These are phyloP conservation scores for Coemansia sp. DNA, from an alignment of 192 early-diverging fungal species.

Conservation along the genomic window DNA sequence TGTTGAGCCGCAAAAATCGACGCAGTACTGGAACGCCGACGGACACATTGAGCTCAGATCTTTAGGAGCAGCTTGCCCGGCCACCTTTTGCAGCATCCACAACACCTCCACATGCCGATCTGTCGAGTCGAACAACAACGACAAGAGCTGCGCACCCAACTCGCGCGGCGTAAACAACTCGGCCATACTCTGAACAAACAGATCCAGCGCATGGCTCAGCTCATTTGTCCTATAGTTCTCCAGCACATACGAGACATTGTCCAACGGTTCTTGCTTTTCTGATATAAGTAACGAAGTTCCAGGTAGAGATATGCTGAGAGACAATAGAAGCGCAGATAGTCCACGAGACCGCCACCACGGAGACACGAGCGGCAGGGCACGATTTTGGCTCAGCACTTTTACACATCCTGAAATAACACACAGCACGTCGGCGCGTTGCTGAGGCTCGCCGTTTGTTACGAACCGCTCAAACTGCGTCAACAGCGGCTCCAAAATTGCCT, in stretches of 20 bases:
- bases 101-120: conserved; percentile 5
- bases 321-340: conserved; percentile 15
- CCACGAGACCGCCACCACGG: conserved; percentile 41
- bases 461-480: conserved; percentile 27
- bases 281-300: conserved; percentile 36
- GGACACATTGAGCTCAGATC: conserved; percentile 6
- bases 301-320: conserved; percentile 27
- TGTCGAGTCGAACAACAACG: neutral
- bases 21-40: conserved; percentile 31
- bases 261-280: conserved; percentile 1
- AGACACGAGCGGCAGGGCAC: conserved; percentile 4
- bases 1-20: conserved; percentile 7
- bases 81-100: conserved; percentile 29
- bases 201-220: conserved; percentile 18
- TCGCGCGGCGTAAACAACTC: neutral
- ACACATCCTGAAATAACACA: conserved; percentile 16
- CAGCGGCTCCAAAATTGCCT: conserved; percentile 7
- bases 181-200: conserved; percentile 10
- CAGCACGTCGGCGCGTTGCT: conserved; percentile 27
- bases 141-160: conserved; percentile 27
- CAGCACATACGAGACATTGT: conserved; percentile 18
- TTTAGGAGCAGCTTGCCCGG: neutral
- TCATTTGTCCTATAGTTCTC: conserved; percentile 16
- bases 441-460: conserved; percentile 12
- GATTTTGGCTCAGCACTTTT: conserved; percentile 12